Base-by-base conservation (phyloP, 345 rosid species). In the Microthlaspi erraticum region DNA sequence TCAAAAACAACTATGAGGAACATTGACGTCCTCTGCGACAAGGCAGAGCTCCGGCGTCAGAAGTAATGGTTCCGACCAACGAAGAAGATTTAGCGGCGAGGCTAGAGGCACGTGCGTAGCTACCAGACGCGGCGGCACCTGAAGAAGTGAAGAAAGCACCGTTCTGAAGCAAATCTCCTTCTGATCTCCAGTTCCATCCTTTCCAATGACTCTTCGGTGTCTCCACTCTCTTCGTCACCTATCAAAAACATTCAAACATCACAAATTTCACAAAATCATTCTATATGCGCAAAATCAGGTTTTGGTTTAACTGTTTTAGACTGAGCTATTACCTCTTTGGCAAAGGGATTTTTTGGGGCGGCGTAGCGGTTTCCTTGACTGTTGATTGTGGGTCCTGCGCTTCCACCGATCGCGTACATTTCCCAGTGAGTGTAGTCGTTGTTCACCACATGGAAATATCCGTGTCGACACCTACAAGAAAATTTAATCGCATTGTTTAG, bases 351-450 rank as follows among this genome's bases (percentile, higher is more conserved):
- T 11, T 17, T 41, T 0, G 98, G 97, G 39, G 98, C 98, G 48
- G 84, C 83, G 31, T 90, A 93, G 60, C 98, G 81, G 82, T 93
- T 93, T 23, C 93, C 98, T 83, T 93, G 98, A 72, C 98, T 93
- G 81, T 90, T 93, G 74, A 90, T 93, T 52, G 98, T 93, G 32
- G 98, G 98, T 13, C 68, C 49, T 42, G 97, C 98, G 59, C 98
- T 90, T 70, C 98, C 98, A 53, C 98, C 98, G 39, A 93, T 88
- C 7, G 98, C 98, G 64, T 93, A 93, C 98, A 93, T 93, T 68
- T 88, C 96, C 98, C 98, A 93, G 82, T 93, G 98, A 61, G 98
- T 93, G 78, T 93, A 93, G 78, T 93, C 98, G 53, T 93, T 93
- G 90, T 93, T 93, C 61, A 93, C 97, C 34, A 93, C 97, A 58